Evolutionary conservation across 305 asterid genomes (phyloP).

Genomic region (Andrographis paniculata): DNA sequence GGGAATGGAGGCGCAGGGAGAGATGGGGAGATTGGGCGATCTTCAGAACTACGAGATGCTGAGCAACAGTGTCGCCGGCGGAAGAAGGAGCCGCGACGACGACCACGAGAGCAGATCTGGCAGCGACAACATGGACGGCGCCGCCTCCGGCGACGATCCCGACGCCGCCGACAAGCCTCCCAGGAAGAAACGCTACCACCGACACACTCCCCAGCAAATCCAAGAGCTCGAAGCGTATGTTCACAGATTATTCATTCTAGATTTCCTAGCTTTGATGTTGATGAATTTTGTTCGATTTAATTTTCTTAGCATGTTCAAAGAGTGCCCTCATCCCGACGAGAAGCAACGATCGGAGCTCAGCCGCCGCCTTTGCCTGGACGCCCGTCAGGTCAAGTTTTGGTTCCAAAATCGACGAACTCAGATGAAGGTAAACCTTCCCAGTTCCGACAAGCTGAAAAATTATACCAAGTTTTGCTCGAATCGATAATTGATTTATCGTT

Average conservation of each 20-base stretch:
- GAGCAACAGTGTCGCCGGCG: conserved; percentile 19
- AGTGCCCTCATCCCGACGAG: conserved; percentile 93
- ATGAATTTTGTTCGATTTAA: not conserved
- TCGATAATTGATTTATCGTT: conserved; percentile 1
- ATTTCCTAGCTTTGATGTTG: not conserved
- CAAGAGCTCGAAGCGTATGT: conserved; percentile 85
- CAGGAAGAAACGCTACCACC: conserved; percentile 84
- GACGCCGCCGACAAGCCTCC: conserved; percentile 67
- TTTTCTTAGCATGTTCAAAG: conserved; percentile 57
- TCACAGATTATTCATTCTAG: not conserved
- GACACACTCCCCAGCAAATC: conserved; percentile 98
- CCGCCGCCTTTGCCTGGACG: conserved; percentile 62
- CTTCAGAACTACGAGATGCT: conserved; percentile 21
- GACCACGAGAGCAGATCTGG: conserved; percentile 90
- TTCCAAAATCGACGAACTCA: conserved; percentile 91
- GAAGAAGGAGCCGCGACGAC: conserved; percentile 76
- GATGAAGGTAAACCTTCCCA: conserved; percentile 54
- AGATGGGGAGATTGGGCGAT: conserved; percentile 34
- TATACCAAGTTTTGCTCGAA: not conserved
- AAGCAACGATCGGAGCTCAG: conserved; percentile 86
- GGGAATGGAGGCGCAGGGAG: conserved; percentile 70
- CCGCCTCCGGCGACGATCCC: conserved; percentile 69
- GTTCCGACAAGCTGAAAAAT: not conserved
- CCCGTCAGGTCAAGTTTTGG: conserved; percentile 94
- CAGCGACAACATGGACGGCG: conserved; percentile 65